These are phyloP conservation scores for Podila epicladia DNA, from an alignment of 192 early-diverging fungal genomes.

Conservation along the genomic window DNA sequence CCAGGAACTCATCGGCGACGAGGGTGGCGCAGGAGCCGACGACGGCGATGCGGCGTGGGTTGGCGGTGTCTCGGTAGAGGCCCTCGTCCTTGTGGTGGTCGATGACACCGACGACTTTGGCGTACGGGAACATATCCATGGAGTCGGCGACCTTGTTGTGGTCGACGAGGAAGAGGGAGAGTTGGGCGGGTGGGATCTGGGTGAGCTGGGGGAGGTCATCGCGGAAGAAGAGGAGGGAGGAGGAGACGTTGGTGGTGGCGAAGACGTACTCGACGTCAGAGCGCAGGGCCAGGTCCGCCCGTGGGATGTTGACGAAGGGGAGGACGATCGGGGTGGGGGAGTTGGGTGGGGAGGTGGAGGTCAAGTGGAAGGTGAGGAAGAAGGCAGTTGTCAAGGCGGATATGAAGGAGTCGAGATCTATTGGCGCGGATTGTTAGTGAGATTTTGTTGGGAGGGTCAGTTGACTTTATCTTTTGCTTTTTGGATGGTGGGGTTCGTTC, in stretches of 20 bases:
- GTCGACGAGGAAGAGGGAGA: constrained; percentile 67
- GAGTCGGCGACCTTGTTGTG: constrained; percentile 69
- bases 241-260: constrained; percentile 30
- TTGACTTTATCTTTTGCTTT: background rate
- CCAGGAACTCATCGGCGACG: constrained; percentile 55
- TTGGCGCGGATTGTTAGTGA: background rate
- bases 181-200: constrained; percentile 8
- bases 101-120: constrained; percentile 63
- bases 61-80: constrained; percentile 51
- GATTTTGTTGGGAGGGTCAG: background rate
- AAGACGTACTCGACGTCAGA: constrained; percentile 70
- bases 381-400: constrained; percentile 65
- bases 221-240: constrained; percentile 54
- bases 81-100: constrained; percentile 80
- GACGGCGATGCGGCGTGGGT: constrained; percentile 60
- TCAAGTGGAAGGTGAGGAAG: constrained; percentile 43
- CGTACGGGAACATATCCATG: constrained; percentile 15
- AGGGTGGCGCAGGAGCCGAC: constrained; percentile 70
- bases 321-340: constrained; percentile 32
- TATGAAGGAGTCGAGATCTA: constrained; percentile 79
- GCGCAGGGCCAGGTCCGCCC: constrained; percentile 67
- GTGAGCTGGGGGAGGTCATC: constrained; percentile 48
- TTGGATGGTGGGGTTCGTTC: background rate
- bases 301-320: constrained; percentile 69
- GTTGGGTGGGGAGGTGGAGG: background rate